phyloP scores from a whole-genome alignment of 257 asterid species.

The Solanum clarkiae region DNA sequence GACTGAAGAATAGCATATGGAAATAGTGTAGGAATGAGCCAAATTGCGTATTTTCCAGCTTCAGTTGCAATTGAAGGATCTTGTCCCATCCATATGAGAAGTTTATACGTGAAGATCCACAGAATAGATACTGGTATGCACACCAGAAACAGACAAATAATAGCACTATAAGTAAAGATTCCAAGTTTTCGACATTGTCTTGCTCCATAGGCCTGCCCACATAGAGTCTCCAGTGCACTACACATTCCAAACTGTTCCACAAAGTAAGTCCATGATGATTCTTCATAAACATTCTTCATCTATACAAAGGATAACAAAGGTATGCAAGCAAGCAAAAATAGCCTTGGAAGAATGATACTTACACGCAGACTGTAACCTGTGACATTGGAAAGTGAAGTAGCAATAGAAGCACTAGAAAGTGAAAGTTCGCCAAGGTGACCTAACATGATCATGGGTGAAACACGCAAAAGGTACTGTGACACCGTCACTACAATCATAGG shows the following conservation, averaged over 20 bases:
- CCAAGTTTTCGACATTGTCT: conserved; percentile 54
- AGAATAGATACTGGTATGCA: conserved; percentile 52
- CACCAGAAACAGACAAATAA: conserved; percentile 37
- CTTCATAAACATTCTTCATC: too few species aligned
- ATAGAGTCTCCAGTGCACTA: conserved; percentile 76
- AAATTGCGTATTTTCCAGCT: conserved; percentile 52
- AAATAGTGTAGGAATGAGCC: conserved; percentile 62
- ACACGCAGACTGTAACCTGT: conserved; percentile 39
- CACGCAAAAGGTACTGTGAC: too few species aligned
- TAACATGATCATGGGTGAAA: conserved; percentile 55
- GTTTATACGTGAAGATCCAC: conserved; percentile 47
- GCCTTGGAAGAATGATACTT: too few species aligned
- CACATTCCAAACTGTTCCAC: conserved; percentile 82
- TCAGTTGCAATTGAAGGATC: conserved; percentile 52
- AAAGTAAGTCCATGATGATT: too few species aligned
- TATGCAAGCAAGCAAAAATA: too few species aligned
- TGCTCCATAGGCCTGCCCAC: conserved; percentile 92
- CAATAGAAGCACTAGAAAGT: conserved; percentile 44
- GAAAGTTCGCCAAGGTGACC: conserved; percentile 43
- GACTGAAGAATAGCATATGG: conserved; percentile 69
- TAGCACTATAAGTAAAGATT: conserved; percentile 35
- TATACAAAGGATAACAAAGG: too few species aligned
- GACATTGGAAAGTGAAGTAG: conserved; percentile 48
- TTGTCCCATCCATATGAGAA: conserved; percentile 48
- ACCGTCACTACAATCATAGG: too few species aligned